Evolutionary conservation across 2,329 filamentous ascomycete genomes (phyloP).

Genomic region (Penicillium sp.): DNA sequence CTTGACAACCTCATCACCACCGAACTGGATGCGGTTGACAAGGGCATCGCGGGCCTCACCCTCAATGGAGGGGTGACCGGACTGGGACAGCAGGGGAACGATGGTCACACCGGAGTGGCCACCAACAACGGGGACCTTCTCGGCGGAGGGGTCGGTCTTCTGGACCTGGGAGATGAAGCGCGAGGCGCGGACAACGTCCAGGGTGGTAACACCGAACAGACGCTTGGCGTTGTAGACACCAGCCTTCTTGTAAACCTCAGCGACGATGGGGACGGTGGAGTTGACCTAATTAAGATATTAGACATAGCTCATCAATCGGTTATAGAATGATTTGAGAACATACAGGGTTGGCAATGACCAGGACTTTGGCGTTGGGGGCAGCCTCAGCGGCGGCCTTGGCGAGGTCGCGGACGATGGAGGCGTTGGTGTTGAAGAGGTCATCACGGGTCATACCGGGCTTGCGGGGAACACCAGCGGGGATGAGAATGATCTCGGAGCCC

Average conservation of each 20-base stretch:
- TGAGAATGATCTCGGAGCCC: conserved; percentile 90
- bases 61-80: conserved; percentile 78
- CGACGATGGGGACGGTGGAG: conserved; percentile 96
- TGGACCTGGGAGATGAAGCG: conserved; percentile 97
- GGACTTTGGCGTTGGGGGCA: conserved; percentile 87
- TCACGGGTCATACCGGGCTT: conserved; percentile 99
- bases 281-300: conserved; percentile 64
- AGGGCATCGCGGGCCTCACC: conserved; percentile 74
- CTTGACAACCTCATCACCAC: conserved; percentile 98
- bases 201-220: conserved; percentile 98
- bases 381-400: conserved; percentile 91
- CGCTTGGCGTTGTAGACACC: conserved; percentile 99
- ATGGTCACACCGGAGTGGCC: conserved; percentile 98
- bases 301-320: conserved; percentile 7
- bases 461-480: conserved; percentile 96
- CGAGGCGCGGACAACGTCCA: conserved; percentile 95
- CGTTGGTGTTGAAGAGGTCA: conserved; percentile 99
- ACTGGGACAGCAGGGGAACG: conserved; percentile 95
- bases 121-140: conserved; percentile 94
- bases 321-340: conserved; percentile 23
- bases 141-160: conserved; percentile 82
- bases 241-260: conserved; percentile 92
- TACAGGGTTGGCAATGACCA: conserved; percentile 97
- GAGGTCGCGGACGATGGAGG: conserved; percentile 97
- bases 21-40: conserved; percentile 95